Evolutionary conservation across 805 yeast genomes (phyloP), one percentile per base, ranked within the genome.

Genomic region (Yamadazyma tumulicola): DNA sequence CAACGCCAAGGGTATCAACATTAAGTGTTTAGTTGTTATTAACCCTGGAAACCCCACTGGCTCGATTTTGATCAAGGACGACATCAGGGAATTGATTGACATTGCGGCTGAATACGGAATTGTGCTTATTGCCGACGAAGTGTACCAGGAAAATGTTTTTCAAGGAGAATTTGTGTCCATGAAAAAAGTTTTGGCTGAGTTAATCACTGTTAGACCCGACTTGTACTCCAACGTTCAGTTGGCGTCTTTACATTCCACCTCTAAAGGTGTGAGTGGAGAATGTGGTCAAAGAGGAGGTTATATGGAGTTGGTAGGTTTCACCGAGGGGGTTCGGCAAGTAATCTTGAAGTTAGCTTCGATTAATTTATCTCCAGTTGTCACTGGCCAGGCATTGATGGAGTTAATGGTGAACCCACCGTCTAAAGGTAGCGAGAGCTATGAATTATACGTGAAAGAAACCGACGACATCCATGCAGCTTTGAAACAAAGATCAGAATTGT

Each of bases 41-140:
- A 93, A 93, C 65, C 99, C 99, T 2, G 97, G 99, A 38, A 93
- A 93, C 62, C 99, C 99, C 44, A 93, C 99, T 0, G 99, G 99
- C 27, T 75, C 96, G 1, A 78, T 88, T 35, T 68, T 93, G 39
- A 59, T 74, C 7, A 69, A 67, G 32, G 74, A 73, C 4, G 79
- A 81, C 43, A 87, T 93, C 52, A 77, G 69, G 26, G 81, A 79
- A 27, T 72, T 93, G 35, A 68, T 93, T 38, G 69, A 74, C 24
- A 74, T 91, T 37, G 95, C 96, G 20, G 94, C 95, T 12, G 80
- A 81, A 53, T 64, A 87, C 46, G 88, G 95, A 27, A 58, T 93
- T 11, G 91, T 88, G 3, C 72, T 93, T 32, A 82, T 93, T 45
- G 97, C 98, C 10, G 99, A 93, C 65, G 99, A 93, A 64, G 99